Base-by-base conservation (phyloP, 345 rosid species). In the Linum trigynum region DNA sequence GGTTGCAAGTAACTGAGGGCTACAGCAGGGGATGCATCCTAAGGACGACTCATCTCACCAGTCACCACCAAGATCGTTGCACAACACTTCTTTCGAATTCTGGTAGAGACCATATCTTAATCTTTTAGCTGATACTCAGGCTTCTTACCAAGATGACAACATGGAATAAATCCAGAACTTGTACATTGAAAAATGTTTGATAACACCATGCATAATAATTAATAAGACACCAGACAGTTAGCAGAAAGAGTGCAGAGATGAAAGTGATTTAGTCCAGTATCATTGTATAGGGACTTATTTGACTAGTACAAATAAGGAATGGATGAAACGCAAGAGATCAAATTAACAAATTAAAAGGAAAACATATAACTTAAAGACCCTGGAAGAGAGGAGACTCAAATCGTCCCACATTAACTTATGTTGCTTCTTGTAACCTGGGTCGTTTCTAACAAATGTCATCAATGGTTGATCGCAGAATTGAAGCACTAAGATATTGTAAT, bases 371-470 rank as follows among this genome's bases (percentile, higher is more conserved):
- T 37, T 48, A 16, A 62, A 66, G 65, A 23, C 32, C 66, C 74
- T 60, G 63, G 69, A 5, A 66, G 58, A 62, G 66, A 58, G 74
- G 71, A 69, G 16, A 63, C 59, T 57, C 74, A 17, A 43, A 42
- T 65, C 64, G 39, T 63, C 70, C 72, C 41, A 66, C 64, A 51
- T 61, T 42, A n/a, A 41, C 17, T 39, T 50, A 41, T 8, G 45
- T 38, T 50, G 14, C 66, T 61, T 64, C 58, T 41, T 4, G 38
- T 39, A 69, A 67, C 67, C 59, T 59, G 61, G 39, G 67, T 4
- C 53, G 38, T 36, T 8, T 62, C 55, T 37, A 50, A 43, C 7
- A 50, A 56, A 60, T 65, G 65, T 42, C n/a, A 70, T 41, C 53
- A 32, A 57, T 53, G 45, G n/a, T 45, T 43, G 0, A 69, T 38